A percentile compares a stretch with the other conserved stretches of the same genome.
These are phyloP conservation scores for Mercurialis annua DNA, from an alignment of 345 rosid species.

Conservation along the genomic window DNA sequence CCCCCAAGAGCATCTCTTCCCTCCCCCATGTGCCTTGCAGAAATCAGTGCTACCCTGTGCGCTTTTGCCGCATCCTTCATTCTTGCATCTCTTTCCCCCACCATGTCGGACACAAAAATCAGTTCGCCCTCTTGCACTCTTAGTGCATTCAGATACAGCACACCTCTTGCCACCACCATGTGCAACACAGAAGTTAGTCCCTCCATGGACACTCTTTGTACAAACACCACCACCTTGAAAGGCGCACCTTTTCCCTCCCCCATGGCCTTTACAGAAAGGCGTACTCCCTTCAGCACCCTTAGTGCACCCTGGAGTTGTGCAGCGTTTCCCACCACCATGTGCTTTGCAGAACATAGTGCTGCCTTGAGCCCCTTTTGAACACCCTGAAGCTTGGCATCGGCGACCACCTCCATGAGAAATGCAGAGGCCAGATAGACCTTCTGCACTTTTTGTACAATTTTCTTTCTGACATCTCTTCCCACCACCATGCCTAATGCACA, in stretches of 20 bases:
- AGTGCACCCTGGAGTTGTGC: conserved; percentile 67
- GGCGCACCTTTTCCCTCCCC: conserved; percentile 94
- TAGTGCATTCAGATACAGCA: conserved; percentile 77
- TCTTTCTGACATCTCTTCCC: conserved; percentile 93
- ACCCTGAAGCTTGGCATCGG: conserved; percentile 71
- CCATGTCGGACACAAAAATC: conserved; percentile 94
- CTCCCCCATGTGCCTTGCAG: conserved; percentile 99
- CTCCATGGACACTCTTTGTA: conserved; percentile 96
- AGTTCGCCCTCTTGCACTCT: conserved; percentile 97
- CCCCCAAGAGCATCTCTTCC: conserved; percentile 93
- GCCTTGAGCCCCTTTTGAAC: conserved; percentile 98
- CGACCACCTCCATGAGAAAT: conserved; percentile 98
- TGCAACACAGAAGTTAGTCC: conserved; percentile 95
- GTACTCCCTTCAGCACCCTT: conserved; percentile 99
- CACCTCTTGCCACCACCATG: conserved; percentile 99
- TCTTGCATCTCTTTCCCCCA: conserved; percentile 93
- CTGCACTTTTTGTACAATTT: conserved; percentile 89
- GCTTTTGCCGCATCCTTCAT: conserved; percentile 87
- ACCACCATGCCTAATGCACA: conserved; percentile 96
- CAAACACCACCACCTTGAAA: conserved; percentile 77
- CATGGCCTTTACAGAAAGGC: conserved; percentile 94
- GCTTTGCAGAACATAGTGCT: conserved; percentile 98
- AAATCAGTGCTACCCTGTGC: conserved; percentile 97
- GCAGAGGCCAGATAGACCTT: conserved; percentile 95
- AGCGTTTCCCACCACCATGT: conserved; percentile 97